A percentile compares a stretch with the other conserved stretches of the same genome.
Conservation (phyloP, 306 rosid species). For the Trifolium pratense region DNA sequence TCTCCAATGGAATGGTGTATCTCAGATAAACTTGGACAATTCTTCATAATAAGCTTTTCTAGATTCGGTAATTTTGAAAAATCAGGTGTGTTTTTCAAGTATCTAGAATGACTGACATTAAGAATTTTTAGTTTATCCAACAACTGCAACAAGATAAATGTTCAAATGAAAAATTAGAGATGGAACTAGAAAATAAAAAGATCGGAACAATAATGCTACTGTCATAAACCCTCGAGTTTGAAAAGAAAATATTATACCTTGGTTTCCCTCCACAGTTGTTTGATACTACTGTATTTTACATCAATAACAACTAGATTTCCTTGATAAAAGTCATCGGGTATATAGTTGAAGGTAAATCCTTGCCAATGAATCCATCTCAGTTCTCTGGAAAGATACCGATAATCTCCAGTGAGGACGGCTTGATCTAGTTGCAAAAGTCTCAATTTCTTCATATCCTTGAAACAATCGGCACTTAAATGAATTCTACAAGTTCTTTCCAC, state of each 20-base stretch:
- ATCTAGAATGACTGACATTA: constrained; percentile 33
- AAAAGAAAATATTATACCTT: constrained; percentile 36
- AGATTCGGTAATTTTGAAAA: constrained; percentile 16
- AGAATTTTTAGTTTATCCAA: constrained; percentile 39
- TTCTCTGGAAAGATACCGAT: not conserved
- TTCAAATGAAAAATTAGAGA: not conserved
- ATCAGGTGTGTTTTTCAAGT: constrained; percentile 38
- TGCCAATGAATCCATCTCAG: constrained; percentile 52
- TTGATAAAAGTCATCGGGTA: constrained; percentile 38
- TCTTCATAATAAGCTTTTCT: not conserved
- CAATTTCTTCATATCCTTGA: no score
- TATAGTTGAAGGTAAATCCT: constrained; percentile 36
- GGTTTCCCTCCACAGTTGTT: constrained; percentile 42
- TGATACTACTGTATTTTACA: constrained; percentile 42
- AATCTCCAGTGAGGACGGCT: no score
- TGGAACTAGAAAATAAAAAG: no score
- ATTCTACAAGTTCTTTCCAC: no score
- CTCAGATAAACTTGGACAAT: not conserved
- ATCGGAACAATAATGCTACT: constrained; percentile 24
- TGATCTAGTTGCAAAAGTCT: no score
- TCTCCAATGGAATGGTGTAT: not conserved
- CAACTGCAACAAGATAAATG: not conserved
- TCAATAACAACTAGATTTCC: constrained; percentile 40
- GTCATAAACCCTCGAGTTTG: not conserved
- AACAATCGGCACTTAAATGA: not conserved